Evolutionary conservation across 2,329 filamentous ascomycete genomes (phyloP).

Genomic region (Colletotrichum orchidophilum): DNA sequence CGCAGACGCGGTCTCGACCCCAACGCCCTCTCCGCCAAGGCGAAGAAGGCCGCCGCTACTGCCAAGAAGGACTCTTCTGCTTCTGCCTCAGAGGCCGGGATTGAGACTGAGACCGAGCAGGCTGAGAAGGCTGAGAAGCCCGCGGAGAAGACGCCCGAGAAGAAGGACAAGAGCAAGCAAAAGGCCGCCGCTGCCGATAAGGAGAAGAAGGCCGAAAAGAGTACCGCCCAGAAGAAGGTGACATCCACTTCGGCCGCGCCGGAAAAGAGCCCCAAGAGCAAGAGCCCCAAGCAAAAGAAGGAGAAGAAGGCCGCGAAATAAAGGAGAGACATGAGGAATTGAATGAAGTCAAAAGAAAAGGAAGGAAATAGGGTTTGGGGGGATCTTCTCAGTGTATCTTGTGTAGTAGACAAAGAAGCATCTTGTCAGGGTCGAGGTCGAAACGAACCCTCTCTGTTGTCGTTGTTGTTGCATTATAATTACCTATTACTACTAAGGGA

Average conservation of each 20-base stretch:
- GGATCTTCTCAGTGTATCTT: slow-evolving; percentile 16
- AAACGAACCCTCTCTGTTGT: background rate
- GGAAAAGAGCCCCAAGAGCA: slow-evolving; percentile 32
- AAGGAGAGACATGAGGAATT: background rate
- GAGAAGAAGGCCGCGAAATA: slow-evolving; percentile 32
- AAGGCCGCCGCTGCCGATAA: slow-evolving; percentile 28
- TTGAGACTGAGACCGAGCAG: slow-evolving; percentile 29
- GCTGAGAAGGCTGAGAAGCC: slow-evolving; percentile 21
- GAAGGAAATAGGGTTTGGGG: background rate
- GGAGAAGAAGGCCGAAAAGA: slow-evolving; percentile 36
- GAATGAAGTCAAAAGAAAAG: background rate
- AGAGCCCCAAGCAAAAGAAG: slow-evolving; percentile 33
- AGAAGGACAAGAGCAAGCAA: slow-evolving; percentile 32
- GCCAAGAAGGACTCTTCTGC: slow-evolving; percentile 25
- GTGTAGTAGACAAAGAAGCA: slow-evolving; percentile 14
- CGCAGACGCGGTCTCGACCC: slow-evolving; percentile 80
- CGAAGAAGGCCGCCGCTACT: slow-evolving; percentile 32
- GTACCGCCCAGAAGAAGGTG: slow-evolving; percentile 13
- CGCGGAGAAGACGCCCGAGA: slow-evolving; percentile 25
- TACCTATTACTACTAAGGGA: slow-evolving; percentile 30
- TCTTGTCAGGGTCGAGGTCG: slow-evolving; percentile 11
- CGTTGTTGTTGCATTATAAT: slow-evolving; percentile 30
- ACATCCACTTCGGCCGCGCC: background rate
- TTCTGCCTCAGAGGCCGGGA: slow-evolving; percentile 8
- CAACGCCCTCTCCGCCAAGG: slow-evolving; percentile 57